Conservation (phyloP, 2,329 filamentous ascomycete species). For the Dactylellina haptotyla region DNA sequence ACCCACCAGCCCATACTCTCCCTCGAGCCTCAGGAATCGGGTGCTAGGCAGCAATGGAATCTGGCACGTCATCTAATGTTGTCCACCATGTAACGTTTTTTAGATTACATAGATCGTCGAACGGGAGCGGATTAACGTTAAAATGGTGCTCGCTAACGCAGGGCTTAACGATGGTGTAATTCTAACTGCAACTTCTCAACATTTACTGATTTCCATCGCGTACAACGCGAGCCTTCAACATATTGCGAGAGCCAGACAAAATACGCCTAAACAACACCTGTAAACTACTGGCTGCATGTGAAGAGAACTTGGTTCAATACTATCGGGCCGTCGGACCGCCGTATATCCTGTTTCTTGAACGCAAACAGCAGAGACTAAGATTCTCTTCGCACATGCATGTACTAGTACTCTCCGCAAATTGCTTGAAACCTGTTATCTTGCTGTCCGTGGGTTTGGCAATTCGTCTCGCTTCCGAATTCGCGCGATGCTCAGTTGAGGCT, state of each 20-base stretch:
- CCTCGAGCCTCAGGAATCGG: conserved; percentile 10
- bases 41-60: conserved; percentile 38
- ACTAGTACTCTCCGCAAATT: no score
- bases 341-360: not conserved
- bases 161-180: conserved; percentile 12
- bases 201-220: not conserved
- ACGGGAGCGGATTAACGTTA: conserved; percentile 41
- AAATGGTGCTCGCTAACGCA: conserved; percentile 49
- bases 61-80: conserved; percentile 13
- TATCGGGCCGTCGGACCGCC: not conserved
- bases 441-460: not conserved
- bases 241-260: no score
- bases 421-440: conserved; percentile 9
- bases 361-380: no score
- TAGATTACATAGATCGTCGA: conserved; percentile 33
- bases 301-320: no score
- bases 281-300: no score
- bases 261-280: no score
- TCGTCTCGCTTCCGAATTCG: conserved; percentile 24
- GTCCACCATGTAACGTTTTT: conserved; percentile 50
- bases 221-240: not conserved
- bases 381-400: no score
- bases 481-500: conserved; percentile 5
- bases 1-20: not conserved
- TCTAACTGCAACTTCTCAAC: not conserved